Evolutionary conservation across 208 protist species (phyloP).

Genomic region (Giardia duodenalis): DNA sequence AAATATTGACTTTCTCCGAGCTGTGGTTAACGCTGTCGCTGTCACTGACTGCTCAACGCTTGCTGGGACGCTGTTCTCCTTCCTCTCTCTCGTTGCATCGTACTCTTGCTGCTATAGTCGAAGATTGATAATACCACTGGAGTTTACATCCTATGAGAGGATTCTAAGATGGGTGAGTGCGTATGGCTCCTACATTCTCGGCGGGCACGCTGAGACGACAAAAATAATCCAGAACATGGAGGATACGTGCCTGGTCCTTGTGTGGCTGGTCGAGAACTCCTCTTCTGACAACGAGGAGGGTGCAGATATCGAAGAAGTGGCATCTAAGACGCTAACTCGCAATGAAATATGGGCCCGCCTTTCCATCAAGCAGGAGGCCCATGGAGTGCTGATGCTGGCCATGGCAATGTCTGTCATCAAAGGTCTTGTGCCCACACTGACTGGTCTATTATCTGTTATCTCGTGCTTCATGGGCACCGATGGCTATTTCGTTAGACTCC

Average conservation of each 20-base stretch:
- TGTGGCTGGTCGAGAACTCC: neutral
- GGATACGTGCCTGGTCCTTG: neutral
- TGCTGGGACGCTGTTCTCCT: neutral
- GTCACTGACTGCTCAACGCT: neutral
- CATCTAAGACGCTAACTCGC: too few species aligned
- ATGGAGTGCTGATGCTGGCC: neutral
- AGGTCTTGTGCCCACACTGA: neutral
- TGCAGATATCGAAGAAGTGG: too few species aligned
- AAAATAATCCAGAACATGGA: neutral
- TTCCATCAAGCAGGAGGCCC: neutral
- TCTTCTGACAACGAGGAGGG: neutral
- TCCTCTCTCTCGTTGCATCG: neutral
- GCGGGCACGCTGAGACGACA: neutral
- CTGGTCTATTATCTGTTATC: neutral
- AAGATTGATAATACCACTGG: neutral
- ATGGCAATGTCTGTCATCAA: neutral
- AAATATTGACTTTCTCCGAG: neutral
- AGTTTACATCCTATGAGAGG: neutral
- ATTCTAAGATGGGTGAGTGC: neutral
- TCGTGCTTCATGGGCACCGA: neutral
- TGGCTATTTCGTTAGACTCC: neutral
- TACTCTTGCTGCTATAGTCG: neutral
- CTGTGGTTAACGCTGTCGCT: neutral
- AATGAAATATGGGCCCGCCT: neutral
- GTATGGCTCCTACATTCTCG: neutral